Evolutionary conservation across 768 basidiomycete species (phyloP).

Genomic region (Kwoniella dendrophila): DNA sequence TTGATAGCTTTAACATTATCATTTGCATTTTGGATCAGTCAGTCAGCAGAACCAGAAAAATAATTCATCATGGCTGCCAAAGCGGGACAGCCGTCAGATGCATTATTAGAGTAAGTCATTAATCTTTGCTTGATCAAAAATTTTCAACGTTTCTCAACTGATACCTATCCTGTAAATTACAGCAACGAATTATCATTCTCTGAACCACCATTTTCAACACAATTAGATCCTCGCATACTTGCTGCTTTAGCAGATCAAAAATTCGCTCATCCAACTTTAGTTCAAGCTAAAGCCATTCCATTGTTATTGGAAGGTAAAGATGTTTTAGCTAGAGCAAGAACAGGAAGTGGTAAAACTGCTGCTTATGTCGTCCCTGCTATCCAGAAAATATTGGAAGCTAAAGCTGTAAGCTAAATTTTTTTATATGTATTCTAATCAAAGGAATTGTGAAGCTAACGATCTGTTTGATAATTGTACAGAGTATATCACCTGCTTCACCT

Average conservation of each 20-base stretch:
- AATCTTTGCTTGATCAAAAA: background rate
- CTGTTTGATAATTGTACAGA: constrained; percentile 11
- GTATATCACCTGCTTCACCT: constrained; percentile 26
- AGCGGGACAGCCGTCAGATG: constrained; percentile 26
- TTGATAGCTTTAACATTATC: too few species aligned
- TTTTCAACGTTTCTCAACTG: constrained; percentile 10
- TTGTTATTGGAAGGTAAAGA: constrained; percentile 84
- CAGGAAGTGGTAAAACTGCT: constrained; percentile 95
- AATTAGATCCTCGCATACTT: constrained; percentile 81
- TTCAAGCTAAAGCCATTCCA: constrained; percentile 90
- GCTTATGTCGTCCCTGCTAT: constrained; percentile 90
- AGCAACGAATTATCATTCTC: constrained; percentile 49
- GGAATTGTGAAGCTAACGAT: too few species aligned
- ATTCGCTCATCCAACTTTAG: constrained; percentile 86
- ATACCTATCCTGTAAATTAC: background rate
- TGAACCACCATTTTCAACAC: constrained; percentile 66
- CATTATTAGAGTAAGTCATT: constrained; percentile 31
- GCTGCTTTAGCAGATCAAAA: constrained; percentile 86
- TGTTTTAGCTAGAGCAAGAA: constrained; percentile 89
- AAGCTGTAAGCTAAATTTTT: constrained; percentile 62
- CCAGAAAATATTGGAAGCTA: constrained; percentile 80
- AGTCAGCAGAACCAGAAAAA: too few species aligned
- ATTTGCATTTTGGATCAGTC: too few species aligned
- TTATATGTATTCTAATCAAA: background rate
- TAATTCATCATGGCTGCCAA: constrained; percentile 24